These are phyloP conservation scores for Daphne laureola DNA, from an alignment of 441 rosid species.

Conservation along the genomic window DNA sequence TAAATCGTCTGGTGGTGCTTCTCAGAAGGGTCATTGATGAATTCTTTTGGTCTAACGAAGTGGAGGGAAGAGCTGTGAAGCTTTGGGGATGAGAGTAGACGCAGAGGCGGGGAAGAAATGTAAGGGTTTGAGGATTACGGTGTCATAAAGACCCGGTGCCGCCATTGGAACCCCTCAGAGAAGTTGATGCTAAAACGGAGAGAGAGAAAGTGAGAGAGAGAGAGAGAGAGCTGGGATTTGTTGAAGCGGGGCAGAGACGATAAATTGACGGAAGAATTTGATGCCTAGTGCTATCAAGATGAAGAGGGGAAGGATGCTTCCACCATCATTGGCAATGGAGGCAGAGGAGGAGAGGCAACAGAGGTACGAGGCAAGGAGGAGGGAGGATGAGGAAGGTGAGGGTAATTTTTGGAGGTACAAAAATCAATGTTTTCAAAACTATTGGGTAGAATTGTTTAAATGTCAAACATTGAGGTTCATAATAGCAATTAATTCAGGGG, in stretches of 20 bases:
- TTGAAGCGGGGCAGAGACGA: neutral
- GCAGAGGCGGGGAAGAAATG: slow-evolving; percentile 23
- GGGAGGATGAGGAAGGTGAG: no score
- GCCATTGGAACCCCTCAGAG: slow-evolving; percentile 39
- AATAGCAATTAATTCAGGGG: no score
- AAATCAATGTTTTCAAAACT: no score
- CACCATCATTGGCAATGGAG: no score
- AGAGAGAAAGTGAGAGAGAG: neutral
- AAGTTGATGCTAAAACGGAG: neutral
- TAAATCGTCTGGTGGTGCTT: slow-evolving; percentile 12
- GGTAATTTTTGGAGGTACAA: no score
- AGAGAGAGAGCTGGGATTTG: neutral
- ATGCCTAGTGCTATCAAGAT: no score
- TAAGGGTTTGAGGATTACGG: slow-evolving; percentile 35
- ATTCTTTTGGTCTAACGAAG: slow-evolving; percentile 3
- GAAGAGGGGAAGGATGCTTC: no score
- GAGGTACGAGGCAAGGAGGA: no score
- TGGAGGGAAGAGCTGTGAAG: slow-evolving; percentile 22
- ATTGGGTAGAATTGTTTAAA: no score
- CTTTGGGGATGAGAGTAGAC: slow-evolving; percentile 22
- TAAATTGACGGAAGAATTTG: neutral
- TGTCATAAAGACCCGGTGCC: slow-evolving; percentile 42
- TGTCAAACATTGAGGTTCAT: no score
- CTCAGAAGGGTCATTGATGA: slow-evolving; percentile 14
- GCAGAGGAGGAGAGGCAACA: no score